Evolutionary conservation across 148 eudicot species (phyloP), one percentile per base, ranked within the genome.

Genomic region (Rhododendron griersonianum): DNA sequence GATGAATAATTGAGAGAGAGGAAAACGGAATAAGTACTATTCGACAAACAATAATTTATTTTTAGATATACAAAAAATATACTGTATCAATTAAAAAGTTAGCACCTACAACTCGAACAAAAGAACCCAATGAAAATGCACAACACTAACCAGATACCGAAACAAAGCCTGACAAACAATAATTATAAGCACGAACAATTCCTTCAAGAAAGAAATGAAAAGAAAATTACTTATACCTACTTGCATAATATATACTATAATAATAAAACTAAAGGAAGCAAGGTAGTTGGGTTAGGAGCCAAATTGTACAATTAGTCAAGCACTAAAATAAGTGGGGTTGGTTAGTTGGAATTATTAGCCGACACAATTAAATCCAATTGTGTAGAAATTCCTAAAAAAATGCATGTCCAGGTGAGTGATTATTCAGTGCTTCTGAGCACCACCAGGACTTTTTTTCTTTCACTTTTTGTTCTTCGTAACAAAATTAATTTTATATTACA

Each of bases 281-380:
- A 41, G 77, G 53, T 65, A 2, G 85, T n/a, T 65, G 21, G 51
- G 37, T 82, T 10, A 41, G 77, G 37, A 65, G 75, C 59, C 51
- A 39, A 65, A 45, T 63, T 41, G 39, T 7, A 65, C 51, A 25
- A n/a, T 67, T 82, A 83, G 28, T 14, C 30, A 39, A 33, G 74
- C 67, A 47, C 44, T n/a, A 82, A n/a, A 59, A 69, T 25, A 39
- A 33, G 84, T 82, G 84, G 74, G 73, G 53, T 83, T 41, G 85
- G 77, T 45, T n/a, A 15, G 21, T 39, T 65, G 50, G 76, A 83
- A 83, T 41, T 67, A 63, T 83, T 65, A 83, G 55, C 78, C 41
- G 53, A 83, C 85, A 45, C 63, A 45, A 83, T 83, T 15, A 69
- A 28, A 69, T 71, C 44, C 50, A 28, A 15, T 55, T 47, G 44